Evolutionary conservation across 73 alveolate species (phyloP), one percentile per base, ranked within the genome.

Genomic region (Symbiodinium natans): DNA sequence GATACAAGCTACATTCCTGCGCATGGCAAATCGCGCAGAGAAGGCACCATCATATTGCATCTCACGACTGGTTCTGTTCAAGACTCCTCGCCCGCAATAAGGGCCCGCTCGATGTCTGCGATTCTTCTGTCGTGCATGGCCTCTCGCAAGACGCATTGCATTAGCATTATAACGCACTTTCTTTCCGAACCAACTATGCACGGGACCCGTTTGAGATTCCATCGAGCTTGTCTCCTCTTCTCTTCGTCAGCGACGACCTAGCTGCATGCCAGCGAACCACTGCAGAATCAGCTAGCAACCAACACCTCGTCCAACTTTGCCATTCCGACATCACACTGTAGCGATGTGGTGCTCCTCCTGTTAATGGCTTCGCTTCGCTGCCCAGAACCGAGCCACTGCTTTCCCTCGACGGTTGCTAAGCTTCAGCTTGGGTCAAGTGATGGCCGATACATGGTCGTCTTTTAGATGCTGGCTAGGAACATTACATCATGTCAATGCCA

Each of bases 81-180:
- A 41, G 41, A 38, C 54, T 27, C 96, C 96, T 89, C 96, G 48
- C 96, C 96, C 41, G 86, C 87, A 31, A 89, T 89, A 77, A 89
- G 96, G 9, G 96, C 96, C 87, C 77, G 43, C 75, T 89, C 96
- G 96, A 89, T 89, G 41, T 89, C 96, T 8, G 96, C 96, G 75
- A 89, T 89, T 38, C 96, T 82, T 40, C 96, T 54, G 75, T 89
- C 96, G 38, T 89, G 96, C 96, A 89, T 89, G 74, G 96, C 96
- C 96, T 89, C 34, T 23, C 59, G 11, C 40, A 41, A 9, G 11
- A 38, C 8, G 80, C 80, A 10, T 17, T 17, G 8, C 38, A 11
- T 17, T 25, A 7, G 84, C 23, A 7, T 11, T 40, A 73, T 2
- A 25, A 8, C 23, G 34, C 84, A 6, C 23, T 21, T 13, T n/a